Conservation (phyloP, 1,284 basidiomycete genomes). For the Apiotrichum montevideense region DNA sequence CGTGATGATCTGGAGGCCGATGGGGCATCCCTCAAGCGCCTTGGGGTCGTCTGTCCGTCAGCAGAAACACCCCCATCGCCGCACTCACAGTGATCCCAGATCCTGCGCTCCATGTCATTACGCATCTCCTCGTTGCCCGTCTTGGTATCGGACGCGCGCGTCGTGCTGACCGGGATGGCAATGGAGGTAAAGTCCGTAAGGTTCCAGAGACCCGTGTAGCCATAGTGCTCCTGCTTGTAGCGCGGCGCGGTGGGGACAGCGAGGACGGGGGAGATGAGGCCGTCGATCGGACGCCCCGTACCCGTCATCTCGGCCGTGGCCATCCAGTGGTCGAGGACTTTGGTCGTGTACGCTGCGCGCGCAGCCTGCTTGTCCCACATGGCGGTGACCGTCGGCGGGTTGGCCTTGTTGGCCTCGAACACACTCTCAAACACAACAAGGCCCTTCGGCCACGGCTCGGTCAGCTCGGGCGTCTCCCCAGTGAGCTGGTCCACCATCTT, state of each 20-base stretch:
- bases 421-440: conserved; percentile 1
- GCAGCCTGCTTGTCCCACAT: conserved; percentile 6
- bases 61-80: neutral
- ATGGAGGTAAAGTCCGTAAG: conserved; percentile 56
- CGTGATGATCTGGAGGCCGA: conserved; percentile 60
- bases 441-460: conserved; percentile 12
- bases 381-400: neutral
- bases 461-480: no score
- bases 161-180: conserved; percentile 58
- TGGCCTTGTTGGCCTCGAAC: conserved; percentile 3
- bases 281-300: conserved; percentile 6
- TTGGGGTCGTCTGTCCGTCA: conserved; percentile 53
- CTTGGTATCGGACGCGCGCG: conserved; percentile 51
- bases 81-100: conserved; percentile 54
- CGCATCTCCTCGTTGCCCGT: conserved; percentile 45
- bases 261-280: conserved; percentile 1
- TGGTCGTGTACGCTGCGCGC: neutral
- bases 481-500: neutral
- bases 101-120: conserved; percentile 48
- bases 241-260: neutral
- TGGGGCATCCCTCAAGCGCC: conserved; percentile 55
- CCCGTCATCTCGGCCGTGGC: neutral
- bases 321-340: neutral
- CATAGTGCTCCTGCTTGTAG: neutral
- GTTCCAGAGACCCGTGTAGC: conserved; percentile 2